A percentile compares a stretch with the other conserved stretches of the same genome.
phyloP scores from a whole-genome alignment of 1,284 basidiomycete genomes.

The Polyporus tsugae region DNA sequence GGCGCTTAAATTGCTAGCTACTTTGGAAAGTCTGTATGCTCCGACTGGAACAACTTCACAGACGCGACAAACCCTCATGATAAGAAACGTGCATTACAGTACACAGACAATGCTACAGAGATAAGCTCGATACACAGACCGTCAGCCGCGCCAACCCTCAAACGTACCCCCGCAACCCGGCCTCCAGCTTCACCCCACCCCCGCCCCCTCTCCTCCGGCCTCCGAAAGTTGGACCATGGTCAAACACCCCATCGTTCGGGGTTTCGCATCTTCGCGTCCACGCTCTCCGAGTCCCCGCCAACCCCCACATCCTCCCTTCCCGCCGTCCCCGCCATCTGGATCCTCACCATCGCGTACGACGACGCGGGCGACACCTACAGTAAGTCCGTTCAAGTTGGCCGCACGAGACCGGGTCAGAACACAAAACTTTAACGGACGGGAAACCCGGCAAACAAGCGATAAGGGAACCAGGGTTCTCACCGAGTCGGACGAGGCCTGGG shows the following conservation, averaged over 20 bases:
- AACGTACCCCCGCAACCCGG: not conserved
- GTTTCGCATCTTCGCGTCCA: not conserved
- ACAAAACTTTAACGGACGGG: not conserved
- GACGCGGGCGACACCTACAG: not conserved
- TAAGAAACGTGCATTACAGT: not conserved
- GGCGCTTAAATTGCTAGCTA: not conserved
- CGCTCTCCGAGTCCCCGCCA: not conserved
- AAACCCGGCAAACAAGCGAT: no score
- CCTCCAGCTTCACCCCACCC: not conserved
- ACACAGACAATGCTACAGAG: not conserved
- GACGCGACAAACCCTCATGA: not conserved
- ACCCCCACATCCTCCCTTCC: not conserved
- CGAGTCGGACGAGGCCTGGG: not conserved
- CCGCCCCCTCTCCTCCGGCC: not conserved
- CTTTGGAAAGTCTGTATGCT: not conserved
- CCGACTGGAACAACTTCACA: not conserved
- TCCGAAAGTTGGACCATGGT: not conserved
- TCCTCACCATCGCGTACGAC: conserved; percentile 5
- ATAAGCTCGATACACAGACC: not conserved
- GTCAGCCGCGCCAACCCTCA: not conserved
- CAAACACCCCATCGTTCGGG: not conserved
- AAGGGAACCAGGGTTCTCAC: not conserved
- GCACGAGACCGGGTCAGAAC: not conserved
- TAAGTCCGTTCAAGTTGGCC: not conserved
- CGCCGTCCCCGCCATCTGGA: not conserved